phyloP scores from a whole-genome alignment of 768 basidiomycete species.

The Lepiota brunneoincarnata region DNA sequence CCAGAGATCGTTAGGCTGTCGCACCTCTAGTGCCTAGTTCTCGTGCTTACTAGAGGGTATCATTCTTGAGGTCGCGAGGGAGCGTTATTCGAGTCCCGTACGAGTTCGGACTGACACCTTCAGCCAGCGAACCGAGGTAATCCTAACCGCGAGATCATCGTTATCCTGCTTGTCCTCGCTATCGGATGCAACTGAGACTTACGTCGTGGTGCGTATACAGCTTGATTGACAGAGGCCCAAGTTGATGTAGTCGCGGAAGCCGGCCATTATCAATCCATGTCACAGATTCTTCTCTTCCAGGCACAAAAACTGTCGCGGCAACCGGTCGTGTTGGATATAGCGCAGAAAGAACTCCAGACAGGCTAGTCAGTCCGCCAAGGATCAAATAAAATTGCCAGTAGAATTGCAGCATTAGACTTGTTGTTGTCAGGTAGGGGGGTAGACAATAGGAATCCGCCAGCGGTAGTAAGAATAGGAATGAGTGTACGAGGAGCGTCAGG shows the following conservation, averaged over 20 bases:
- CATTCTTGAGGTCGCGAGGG: conserved; percentile 2
- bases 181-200: conserved; percentile 14
- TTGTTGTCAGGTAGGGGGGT: background rate
- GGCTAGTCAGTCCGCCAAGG: background rate
- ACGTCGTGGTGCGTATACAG: conserved; percentile 45
- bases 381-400: background rate
- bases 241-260: conserved; percentile 36
- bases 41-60: conserved; percentile 9
- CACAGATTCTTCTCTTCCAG: conserved; percentile 39
- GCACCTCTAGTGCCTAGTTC: too few relatives aligned
- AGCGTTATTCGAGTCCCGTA: background rate
- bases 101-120: conserved; percentile 2
- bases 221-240: conserved; percentile 43
- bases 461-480: background rate
- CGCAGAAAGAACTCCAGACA: conserved; percentile 24
- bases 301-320: conserved; percentile 38
- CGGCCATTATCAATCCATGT: conserved; percentile 50
- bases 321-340: conserved; percentile 53
- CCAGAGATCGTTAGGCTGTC: too few relatives aligned
- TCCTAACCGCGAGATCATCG: too few relatives aligned
- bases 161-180: background rate
- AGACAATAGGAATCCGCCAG: conserved; percentile 18
- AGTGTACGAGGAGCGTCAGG: too few relatives aligned
- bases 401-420: conserved; percentile 20
- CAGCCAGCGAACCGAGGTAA: conserved; percentile 3